phyloP scores from a whole-genome alignment of 495 filamentous ascomycete genomes.

The Hypoxylon crocopeplum region DNA sequence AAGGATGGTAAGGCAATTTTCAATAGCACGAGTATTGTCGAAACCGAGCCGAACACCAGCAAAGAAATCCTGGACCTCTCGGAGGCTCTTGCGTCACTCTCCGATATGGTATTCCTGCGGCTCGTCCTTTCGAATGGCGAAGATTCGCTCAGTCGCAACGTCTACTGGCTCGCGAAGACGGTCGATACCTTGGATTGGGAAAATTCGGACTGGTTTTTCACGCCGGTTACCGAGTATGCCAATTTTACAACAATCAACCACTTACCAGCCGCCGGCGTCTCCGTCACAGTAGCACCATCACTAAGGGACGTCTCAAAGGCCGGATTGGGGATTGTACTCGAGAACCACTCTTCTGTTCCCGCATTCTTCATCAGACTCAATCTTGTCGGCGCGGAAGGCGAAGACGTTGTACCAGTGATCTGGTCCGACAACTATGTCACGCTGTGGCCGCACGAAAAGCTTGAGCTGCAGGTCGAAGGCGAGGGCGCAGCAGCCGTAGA shows the following conservation, averaged over 20 bases:
- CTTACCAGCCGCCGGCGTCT: slow-evolving; percentile 48
- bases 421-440: slow-evolving; percentile 72
- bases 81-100: slow-evolving; percentile 41
- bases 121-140: slow-evolving; percentile 51
- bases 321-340: slow-evolving; percentile 45
- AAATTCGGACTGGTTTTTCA: slow-evolving; percentile 63
- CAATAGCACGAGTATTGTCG: slow-evolving; percentile 28
- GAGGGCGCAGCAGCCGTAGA: slow-evolving; percentile 31
- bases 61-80: slow-evolving; percentile 41
- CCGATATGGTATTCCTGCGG: slow-evolving; percentile 60
- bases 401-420: slow-evolving; percentile 58
- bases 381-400: slow-evolving; percentile 48
- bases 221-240: slow-evolving; percentile 61
- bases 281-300: slow-evolving; percentile 27
- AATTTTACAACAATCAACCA: slow-evolving; percentile 58
- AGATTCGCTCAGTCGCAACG: slow-evolving; percentile 60
- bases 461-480: slow-evolving; percentile 41
- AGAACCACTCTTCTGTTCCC: slow-evolving; percentile 60
- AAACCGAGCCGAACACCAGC: slow-evolving; percentile 49
- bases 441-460: slow-evolving; percentile 62
- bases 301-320: neutral
- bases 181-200: slow-evolving; percentile 62
- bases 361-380: slow-evolving; percentile 64
- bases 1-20: slow-evolving; percentile 51
- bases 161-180: slow-evolving; percentile 65